Percentiles rank a stretch among this genome's conserved stretches.
phyloP scores from a whole-genome alignment of 345 rosid genomes.

The Gossypium herbaceum region DNA sequence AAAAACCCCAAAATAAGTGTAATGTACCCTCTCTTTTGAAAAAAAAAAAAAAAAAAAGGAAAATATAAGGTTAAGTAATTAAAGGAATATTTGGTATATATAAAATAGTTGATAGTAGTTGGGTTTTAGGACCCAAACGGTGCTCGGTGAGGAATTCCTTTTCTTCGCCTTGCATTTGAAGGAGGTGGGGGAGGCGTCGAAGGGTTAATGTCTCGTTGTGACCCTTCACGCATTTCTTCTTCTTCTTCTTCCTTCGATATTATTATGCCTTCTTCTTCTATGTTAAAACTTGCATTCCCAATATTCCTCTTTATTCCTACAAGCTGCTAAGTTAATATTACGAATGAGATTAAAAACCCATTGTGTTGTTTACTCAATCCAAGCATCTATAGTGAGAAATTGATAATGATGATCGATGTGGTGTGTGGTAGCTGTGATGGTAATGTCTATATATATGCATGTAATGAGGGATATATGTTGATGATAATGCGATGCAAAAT shows the following conservation, averaged over 20 bases:
- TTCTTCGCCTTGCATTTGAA: slow-evolving; percentile 70
- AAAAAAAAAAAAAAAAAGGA: neutral
- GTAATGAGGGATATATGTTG: no score
- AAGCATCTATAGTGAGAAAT: no score
- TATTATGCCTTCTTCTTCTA: slow-evolving; percentile 22
- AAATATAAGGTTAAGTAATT: neutral
- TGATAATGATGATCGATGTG: neutral
- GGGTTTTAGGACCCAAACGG: slow-evolving; percentile 56
- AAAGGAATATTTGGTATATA: no score
- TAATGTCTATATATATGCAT: no score
- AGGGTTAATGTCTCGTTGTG: slow-evolving; percentile 52
- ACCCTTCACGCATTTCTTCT: slow-evolving; percentile 61
- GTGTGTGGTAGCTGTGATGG: no score
- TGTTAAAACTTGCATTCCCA: neutral
- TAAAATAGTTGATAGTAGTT: no score
- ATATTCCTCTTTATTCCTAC: neutral
- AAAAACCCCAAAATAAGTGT: no score
- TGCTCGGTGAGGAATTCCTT: slow-evolving; percentile 85
- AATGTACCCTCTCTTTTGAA: neutral
- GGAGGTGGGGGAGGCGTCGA: slow-evolving; percentile 51
- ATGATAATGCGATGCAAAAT: no score
- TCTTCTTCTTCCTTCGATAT: slow-evolving; percentile 21
- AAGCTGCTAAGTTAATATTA: neutral
- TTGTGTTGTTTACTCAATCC: no score
- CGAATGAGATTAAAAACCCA: no score